Evolutionary conservation across 768 basidiomycete species (phyloP).

Genomic region (Auriscalpium orientale): DNA sequence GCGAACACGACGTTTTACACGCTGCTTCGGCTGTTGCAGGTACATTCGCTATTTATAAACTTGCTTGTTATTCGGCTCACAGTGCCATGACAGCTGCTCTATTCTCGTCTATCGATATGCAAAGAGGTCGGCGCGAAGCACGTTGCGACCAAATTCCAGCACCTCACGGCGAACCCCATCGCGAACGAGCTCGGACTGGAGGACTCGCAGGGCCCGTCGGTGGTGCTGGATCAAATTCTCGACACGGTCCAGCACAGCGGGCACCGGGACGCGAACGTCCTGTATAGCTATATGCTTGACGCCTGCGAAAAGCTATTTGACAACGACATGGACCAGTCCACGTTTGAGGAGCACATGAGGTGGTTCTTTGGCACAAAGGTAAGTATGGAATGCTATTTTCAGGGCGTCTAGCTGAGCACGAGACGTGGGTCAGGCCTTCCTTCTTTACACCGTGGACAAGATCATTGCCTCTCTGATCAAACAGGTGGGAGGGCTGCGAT

Average conservation of each 20-base stretch:
- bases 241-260: conserved; percentile 47
- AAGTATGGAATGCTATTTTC: conserved; percentile 17
- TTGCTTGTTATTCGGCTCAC: background rate
- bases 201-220: conserved; percentile 70
- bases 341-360: conserved; percentile 93
- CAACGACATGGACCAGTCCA: conserved; percentile 83
- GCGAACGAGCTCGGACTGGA: conserved; percentile 81
- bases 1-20: conserved; percentile 92
- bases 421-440: conserved; percentile 58
- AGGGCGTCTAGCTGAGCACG: conserved; percentile 23
- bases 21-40: conserved; percentile 83
- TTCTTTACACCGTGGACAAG: conserved; percentile 91
- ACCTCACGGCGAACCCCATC: conserved; percentile 68
- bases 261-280: conserved; percentile 48
- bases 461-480: conserved; percentile 84
- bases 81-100: conserved; percentile 59
- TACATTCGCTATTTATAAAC: conserved; percentile 25
- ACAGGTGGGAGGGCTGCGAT: conserved; percentile 49
- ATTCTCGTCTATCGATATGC: conserved; percentile 79
- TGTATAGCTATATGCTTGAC: conserved; percentile 83
- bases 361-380: conserved; percentile 91
- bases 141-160: conserved; percentile 57
- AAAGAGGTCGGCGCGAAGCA: conserved; percentile 72
- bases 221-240: conserved; percentile 59
- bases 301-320: conserved; percentile 93